Conservation (phyloP, 257 asterid genomes). For the Scutellaria baicalensis region DNA sequence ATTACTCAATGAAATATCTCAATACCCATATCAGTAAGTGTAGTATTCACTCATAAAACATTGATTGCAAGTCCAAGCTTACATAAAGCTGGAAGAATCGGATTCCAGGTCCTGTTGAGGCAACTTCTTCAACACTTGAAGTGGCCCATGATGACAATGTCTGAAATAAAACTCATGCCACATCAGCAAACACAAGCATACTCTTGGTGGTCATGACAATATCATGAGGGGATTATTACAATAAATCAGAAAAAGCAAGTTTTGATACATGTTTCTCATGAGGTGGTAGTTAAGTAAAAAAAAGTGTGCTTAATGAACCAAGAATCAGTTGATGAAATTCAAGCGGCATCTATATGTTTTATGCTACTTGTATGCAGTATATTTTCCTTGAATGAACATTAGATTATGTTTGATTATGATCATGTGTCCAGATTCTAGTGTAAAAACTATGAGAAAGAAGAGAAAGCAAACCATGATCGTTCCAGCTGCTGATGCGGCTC, state of each 20-base stretch:
- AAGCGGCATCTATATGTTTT: not conserved
- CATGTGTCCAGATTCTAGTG: not conserved
- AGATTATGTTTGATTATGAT: no score
- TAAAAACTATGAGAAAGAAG: not conserved
- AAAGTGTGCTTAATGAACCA: not conserved
- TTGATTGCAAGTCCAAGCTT: constrained; percentile 22
- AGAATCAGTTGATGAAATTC: no score
- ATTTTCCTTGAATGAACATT: no score
- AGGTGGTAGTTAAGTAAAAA: not conserved
- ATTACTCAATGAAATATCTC: not conserved
- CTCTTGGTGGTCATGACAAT: not conserved
- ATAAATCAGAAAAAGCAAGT: not conserved
- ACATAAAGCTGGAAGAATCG: constrained; percentile 51
- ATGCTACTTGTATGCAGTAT: not conserved
- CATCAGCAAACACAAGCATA: constrained; percentile 11
- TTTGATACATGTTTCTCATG: not conserved
- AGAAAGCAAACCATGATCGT: constrained; percentile 73
- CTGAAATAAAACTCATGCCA: constrained; percentile 32
- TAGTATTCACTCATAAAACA: not conserved
- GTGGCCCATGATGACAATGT: constrained; percentile 66
- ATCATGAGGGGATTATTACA: not conserved
- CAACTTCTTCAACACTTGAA: constrained; percentile 76
- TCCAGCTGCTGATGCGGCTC: constrained; percentile 97
- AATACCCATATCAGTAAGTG: not conserved
- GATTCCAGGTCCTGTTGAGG: constrained; percentile 62